Percentiles rank a stretch among this genome's conserved stretches.
phyloP scores from a whole-genome alignment of 202 grass and related monocot genomes.

The Setaria viridis region DNA sequence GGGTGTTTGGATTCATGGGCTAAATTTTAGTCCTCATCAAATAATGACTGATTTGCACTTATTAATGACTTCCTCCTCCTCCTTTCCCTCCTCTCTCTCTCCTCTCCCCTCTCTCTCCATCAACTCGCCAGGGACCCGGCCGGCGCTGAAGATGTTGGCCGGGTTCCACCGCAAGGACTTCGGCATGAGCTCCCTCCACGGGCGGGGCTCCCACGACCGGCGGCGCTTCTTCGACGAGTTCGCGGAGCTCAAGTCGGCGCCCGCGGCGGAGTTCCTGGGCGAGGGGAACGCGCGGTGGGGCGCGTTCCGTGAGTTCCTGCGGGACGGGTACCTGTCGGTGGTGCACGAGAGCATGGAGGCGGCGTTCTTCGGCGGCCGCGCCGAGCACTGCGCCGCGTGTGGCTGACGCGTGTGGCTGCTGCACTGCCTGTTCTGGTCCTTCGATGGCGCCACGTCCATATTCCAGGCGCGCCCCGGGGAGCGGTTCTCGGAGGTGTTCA shows the following conservation, averaged over 20 bases:
- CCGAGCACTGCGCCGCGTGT: conserved; percentile 42
- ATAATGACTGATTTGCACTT: no score
- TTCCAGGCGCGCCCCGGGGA: conserved; percentile 66
- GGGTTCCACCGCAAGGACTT: conserved; percentile 65
- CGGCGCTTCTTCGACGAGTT: conserved; percentile 81
- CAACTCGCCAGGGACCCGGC: no score
- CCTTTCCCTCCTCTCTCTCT: no score
- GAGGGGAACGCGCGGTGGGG: conserved; percentile 35
- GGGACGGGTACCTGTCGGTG: conserved; percentile 62
- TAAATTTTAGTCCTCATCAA: no score
- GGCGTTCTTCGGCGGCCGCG: conserved; percentile 52
- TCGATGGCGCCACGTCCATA: conserved; percentile 49
- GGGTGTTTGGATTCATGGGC: no score
- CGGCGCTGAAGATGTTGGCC: conserved; percentile 69
- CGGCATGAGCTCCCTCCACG: conserved; percentile 36
- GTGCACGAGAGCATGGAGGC: conserved; percentile 79
- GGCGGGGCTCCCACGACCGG: conserved; percentile 41
- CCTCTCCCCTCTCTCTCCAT: no score
- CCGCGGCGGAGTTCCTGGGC: conserved; percentile 20
- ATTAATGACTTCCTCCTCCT: no score
- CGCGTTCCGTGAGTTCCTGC: conserved; percentile 52
- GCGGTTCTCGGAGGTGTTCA: conserved; percentile 93
- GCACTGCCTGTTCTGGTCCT: conserved; percentile 83
- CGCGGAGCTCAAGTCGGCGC: conserved; percentile 39
- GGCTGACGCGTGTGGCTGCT: conserved; percentile 87